Conservation (phyloP, 2,329 filamentous ascomycete species). For the Cladophialophora psammophila region DNA sequence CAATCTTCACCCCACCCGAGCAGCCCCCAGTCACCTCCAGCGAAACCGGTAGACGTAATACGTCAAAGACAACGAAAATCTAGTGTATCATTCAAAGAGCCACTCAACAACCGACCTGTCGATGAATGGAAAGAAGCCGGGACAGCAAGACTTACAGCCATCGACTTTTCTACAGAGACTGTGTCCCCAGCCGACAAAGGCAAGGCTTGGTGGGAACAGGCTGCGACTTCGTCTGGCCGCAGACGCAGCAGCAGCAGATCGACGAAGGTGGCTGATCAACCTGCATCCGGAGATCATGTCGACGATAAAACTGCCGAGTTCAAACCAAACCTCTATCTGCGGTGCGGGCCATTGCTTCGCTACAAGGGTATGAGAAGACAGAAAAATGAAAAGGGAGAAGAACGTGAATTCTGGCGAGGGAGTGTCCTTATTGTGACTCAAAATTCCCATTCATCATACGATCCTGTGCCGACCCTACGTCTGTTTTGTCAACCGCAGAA, state of each 20-base stretch:
- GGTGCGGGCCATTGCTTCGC: conserved; percentile 87
- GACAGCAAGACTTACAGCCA: conserved; percentile 65
- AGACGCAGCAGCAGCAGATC: conserved; percentile 53
- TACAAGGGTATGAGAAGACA: conserved; percentile 82
- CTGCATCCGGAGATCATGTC: conserved; percentile 47
- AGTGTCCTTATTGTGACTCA: conserved; percentile 94
- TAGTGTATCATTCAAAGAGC: conserved; percentile 56
- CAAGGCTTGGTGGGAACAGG: conserved; percentile 80
- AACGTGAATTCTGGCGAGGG: conserved; percentile 88
- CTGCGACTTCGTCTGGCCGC: conserved; percentile 53
- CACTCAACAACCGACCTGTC: conserved; percentile 54
- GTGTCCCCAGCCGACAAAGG: conserved; percentile 55
- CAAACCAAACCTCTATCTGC: conserved; percentile 81
- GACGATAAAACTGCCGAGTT: conserved; percentile 58
- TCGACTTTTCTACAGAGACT: conserved; percentile 66
- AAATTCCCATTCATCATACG: conserved; percentile 83
- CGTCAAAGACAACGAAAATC: conserved; percentile 43
- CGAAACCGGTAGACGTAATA: conserved; percentile 31
- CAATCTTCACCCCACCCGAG: conserved; percentile 37
- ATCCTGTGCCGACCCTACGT: conserved; percentile 76
- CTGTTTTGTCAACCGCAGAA: conserved; percentile 88
- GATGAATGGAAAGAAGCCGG: conserved; percentile 74
- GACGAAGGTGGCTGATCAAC: conserved; percentile 57
- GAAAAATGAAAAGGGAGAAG: conserved; percentile 51
- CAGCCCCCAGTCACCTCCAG: conserved; percentile 35